Evolutionary conservation across 1,139 yeast species (phyloP), one percentile per base, ranked within the genome.

Genomic region (Zygosaccharomyces pseudobailii): DNA sequence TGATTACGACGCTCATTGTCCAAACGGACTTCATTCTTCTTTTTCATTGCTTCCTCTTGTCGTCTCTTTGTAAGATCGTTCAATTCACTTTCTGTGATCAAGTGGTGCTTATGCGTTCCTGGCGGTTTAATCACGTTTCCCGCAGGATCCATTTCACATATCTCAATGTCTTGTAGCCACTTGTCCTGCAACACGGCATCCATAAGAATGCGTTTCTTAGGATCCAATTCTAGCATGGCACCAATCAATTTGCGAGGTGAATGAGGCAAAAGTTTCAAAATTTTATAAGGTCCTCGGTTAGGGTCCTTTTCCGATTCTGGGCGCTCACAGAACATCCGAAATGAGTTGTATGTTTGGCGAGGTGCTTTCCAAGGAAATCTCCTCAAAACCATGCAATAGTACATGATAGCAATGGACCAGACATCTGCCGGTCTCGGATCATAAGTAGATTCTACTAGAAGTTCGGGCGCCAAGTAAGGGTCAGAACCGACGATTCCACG

Each of bases 341-440:
- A 72, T 2, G 82, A 75, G 31, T 78, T 76, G 58, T 84, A 89
- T 17, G 75, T 67, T 28, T 69, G 66, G 21, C 61, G 55, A 24
- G 92, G 90, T 6, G 82, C 73, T 58, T 84, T 84, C 94, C 94
- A 85, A 1, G 94, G 94, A 64, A 85, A 85, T 55, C 88, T 69
- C 58, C 78, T 76, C 48, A 84, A 68, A 6, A 79, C 71, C 88
- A 85, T 83, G 65, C 92, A 84, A 59, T 87, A 82, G 59, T 73
- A 85, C 47, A 85, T 84, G 13, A 85, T 82, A 0, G 89, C 94
- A 42, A 83, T 70, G 2, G 89, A 82, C 94, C 94, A 85, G 19
- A 84, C 78, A 62, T 85, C 94, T 2, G 79, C 86, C 13, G 79
- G 77, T 45, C 88, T 71, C 22, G 92, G 86, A 62, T 84, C 90